Base-by-base conservation (phyloP, 192 early-diverging fungal species). In the Entrophospora sp. region DNA sequence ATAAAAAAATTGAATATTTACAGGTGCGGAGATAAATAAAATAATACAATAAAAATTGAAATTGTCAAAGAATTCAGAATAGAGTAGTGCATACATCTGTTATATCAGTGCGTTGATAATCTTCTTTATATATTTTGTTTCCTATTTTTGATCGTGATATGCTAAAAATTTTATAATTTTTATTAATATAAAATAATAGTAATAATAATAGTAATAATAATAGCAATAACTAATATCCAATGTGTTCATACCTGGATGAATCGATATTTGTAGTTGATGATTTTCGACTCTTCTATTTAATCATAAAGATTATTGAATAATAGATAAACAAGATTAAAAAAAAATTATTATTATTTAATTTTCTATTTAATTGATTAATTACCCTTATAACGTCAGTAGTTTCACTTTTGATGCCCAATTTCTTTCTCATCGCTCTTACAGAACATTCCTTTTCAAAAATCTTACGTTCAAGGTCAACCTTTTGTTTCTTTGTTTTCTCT, bases 401-500 rank as follows among this genome's bases (percentile, higher is more conserved):
- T 24, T 87, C 83, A 4, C 81, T 79, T 55, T 80, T 78, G 51
- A 93, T 83, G 16, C 88, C 89, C 45, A 92, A 76, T 48, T 76
- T 78, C 66, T 83, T 81, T 61, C 85, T 84, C 44, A 85, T 69
- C 43, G 82, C 78, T 32, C 85, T 81, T 14, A 91, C 75, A 14
- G 77, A 75, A 52, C 81, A 77, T 14, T 83, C 69, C 53, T 87
- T 77, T 20, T 89, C 84, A 70, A 94, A 94, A 36, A 90, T 85
- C 16, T 77, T 75, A 34, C 91, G 87, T 57, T 95, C 92, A 12
- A 89, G 71, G 0, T 83, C 72, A 18, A 94, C 71, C 35, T 84
- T 76, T 61, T 93, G 91, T 48, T 82, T 82, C 48, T 92, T 83
- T 40, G 78, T 70, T 66, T 79, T 81, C 73, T 97, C 96, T 49